Evolutionary conservation across 176 grass and related monocot genomes (phyloP), one percentile per base, ranked within the genome.

Genomic region (Hsuehochloa calcarea): DNA sequence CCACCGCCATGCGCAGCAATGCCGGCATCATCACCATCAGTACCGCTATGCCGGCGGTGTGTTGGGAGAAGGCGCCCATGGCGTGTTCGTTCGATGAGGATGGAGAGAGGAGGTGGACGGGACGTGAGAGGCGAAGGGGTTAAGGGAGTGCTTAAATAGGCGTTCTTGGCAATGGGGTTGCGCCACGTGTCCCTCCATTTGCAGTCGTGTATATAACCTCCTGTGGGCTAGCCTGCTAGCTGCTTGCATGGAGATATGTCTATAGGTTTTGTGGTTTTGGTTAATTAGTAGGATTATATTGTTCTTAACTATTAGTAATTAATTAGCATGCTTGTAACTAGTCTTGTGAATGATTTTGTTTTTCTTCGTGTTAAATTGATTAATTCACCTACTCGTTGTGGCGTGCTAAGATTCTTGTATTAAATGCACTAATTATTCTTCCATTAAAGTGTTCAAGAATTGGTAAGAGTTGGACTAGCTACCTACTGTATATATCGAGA

Each of bases 101-200:
- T 61, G 39, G 7, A 1, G 0, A 10, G 6, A 49, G 23, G 46
- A 5, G 43, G 0, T 14, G 23, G 63, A 35, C 0, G 15, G 15
- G 49, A 25, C 20, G 26, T 68, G 65, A 63, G 23, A 25, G 15
- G 8, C 17, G 2, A 44, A 17, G 34, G n/a, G 6, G 17, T 40
- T 10, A 75, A 26, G 31, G 13, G 19, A 2, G 58, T 14, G 29
- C 14, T 84, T 84, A 84, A 67, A 84, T 84, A 84, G 39, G 16
- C 10, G 16, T 14, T 8, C 20, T 3, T 67, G 20, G 13, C 20
- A 40, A 19, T 54, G 13, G 31, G 12, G 0, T 3, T 29, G 0
- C 0, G 44, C 61, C 62, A 67, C 60, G 10, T 63, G 27, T 14
- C 8, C 8, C 26, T 10, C 1, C 1, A 1, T 74, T 74, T 52